Evolutionary conservation across 1,284 basidiomycete species (phyloP).

Genomic region (Cerrena zonata): DNA sequence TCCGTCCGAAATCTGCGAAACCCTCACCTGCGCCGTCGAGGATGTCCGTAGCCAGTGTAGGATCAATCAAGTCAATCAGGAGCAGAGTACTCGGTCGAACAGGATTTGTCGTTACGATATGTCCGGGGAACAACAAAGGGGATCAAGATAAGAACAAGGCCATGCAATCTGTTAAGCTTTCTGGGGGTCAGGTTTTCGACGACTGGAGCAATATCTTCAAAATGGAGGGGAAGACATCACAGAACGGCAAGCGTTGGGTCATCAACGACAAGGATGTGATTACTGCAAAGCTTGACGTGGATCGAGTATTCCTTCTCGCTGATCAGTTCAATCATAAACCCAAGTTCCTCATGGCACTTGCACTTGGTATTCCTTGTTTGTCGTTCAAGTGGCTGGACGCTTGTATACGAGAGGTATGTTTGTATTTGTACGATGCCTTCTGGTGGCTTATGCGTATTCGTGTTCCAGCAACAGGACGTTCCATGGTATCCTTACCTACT

Average conservation of each 20-base stretch:
- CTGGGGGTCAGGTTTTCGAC: constrained; percentile 59
- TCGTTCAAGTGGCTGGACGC: constrained; percentile 55
- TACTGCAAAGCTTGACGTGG: constrained; percentile 38
- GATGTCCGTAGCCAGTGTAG: constrained; percentile 25
- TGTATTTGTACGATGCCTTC: background rate
- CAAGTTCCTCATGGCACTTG: constrained; percentile 77
- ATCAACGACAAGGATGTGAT: constrained; percentile 42
- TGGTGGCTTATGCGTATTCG: background rate
- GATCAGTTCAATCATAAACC: constrained; percentile 62
- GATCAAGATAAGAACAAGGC: constrained; percentile 34
- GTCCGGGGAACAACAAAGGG: constrained; percentile 17
- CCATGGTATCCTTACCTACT: constrained; percentile 65
- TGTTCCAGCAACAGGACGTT: constrained; percentile 16
- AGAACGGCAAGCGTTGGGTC: constrained; percentile 46
- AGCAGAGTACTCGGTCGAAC: constrained; percentile 37
- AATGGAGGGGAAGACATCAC: constrained; percentile 45
- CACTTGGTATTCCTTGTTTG: constrained; percentile 82
- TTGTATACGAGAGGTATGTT: constrained; percentile 37
- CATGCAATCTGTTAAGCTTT: constrained; percentile 39
- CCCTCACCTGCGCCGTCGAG: constrained; percentile 45
- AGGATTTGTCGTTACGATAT: constrained; percentile 33
- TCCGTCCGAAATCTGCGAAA: constrained; percentile 25
- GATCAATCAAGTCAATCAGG: constrained; percentile 27
- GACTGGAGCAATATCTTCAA: constrained; percentile 64
- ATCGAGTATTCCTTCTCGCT: constrained; percentile 66